Base-by-base conservation (phyloP, 805 yeast genomes). In the Starmera amethionina region DNA sequence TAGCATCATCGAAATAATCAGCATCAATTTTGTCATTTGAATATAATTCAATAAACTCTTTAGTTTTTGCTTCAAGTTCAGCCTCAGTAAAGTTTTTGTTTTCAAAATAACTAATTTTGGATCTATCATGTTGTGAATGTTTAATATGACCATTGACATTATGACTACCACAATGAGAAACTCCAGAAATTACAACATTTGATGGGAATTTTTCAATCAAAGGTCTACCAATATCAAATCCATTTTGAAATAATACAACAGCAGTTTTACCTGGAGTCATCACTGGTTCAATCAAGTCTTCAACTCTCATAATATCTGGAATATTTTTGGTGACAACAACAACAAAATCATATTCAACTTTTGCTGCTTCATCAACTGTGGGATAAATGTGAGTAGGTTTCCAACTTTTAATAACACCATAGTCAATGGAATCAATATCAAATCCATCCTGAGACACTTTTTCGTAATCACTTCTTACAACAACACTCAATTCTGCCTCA, bases 401-500 rank as follows among this genome's bases (percentile, higher is more conserved):
- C 77, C 80, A 82, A 32, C 58, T 50, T 14, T 60, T 51, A 34
- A 79, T 49, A 7, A 59, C 45, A 10, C 90, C 89, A 52, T 82
- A 79, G 46, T 78, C 82, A 30, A 66, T 58, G 0, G 87, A 80
- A 34, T 75, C 68, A 42, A 82, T 72, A 30, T 66, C 64, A 56
- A 70, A 81, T 1, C 93, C 93, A 2, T 64, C 52, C 32, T 64
- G 55, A 18, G 49, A 44, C 29, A 81, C 78, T 30, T 56, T 58
- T 4, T 73, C 72, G 58, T 77, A 82, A 49, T 78, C 82, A 22
- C 86, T 72, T 54, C 93, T 70, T 4, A 79, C 70, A 5, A 81
- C 82, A 12, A 76, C 63, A 3, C 87, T 75, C 11, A 82, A 78
- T 19, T 65, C 64, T 9, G 75, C 67, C 34, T 64, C 58, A 0